Evolutionary conservation across 2,329 filamentous ascomycete species (phyloP), one percentile per base, ranked within the genome.

Genomic region (Curvularia sp.): DNA sequence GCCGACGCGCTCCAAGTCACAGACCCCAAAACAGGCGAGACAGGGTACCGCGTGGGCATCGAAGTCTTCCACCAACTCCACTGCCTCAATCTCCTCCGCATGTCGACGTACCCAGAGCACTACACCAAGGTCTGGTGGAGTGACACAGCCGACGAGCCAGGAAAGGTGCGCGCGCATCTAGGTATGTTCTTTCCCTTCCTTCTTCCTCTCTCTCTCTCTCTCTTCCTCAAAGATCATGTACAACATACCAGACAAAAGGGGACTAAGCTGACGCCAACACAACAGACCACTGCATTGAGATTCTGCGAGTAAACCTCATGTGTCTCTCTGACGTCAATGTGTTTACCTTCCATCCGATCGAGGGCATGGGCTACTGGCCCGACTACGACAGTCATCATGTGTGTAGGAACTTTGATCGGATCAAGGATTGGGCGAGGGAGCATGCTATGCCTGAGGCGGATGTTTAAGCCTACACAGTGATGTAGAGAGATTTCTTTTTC

Each of bases 41-140:
- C 81, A 36, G 86, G 85, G 0, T 88, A 87, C 64, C 79, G 85
- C n/a, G 84, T 86, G 0, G 86, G 82, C 0, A 74, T 86, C 3
- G 83, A 86, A 66, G 83, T 85, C 0, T 86, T 86, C 72, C 84
- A 86, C 70, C 83, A 77, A 53, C 65, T 77, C 19, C 73, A 75
- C 57, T 77, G 74, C 59, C 56, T 77, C n/a, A 76, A 77, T 21
- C 48, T 76, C 6, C 58, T 77, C 18, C 68, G 74, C 42, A 74
- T 75, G 70, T 45, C 66, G 15, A 74, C 71, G 12, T 74, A 76
- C 49, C 71, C 67, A 7, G 71, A 75, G 5, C 66, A 76, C 51
- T 75, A 74, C 58, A 53, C 66, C 27, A 69, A 67, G 48, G 52
- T 74, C 27, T 63, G 59, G 53, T 66, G 67, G 69, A 66, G 61